Evolutionary conservation across 345 rosid species (phyloP), one percentile per base, ranked within the genome.

Genomic region (Barbarea vulgaris): DNA sequence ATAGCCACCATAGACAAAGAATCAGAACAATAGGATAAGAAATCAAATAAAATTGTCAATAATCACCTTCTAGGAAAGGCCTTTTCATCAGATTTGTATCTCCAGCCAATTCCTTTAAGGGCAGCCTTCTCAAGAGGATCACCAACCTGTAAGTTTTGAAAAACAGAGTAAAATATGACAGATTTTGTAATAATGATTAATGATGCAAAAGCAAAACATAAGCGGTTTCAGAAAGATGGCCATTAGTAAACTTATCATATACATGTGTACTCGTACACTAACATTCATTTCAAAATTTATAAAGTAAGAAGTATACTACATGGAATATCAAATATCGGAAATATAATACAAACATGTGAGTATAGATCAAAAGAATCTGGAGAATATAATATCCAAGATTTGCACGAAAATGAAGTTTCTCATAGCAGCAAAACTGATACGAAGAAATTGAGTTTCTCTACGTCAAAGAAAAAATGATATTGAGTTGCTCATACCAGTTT

Each of bases 81-180:
- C 86, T 93, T 96, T 89, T 96, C 99, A 85, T 96, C 99, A 72
- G 97, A 81, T 82, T 89, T 96, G 81, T 96, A 96, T 76, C 83
- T 96, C 99, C 99, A 96, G 81, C 89, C 99, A 73, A 96, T 93
- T 79, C 98, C 99, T 74, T 84, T 86, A 55, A 96, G 91, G 46
- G 98, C 98, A 76, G 99, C 99, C 87, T 96, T 96, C 86, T 96
- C 99, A 63, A 96, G 98, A 80, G 99, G 99, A 85, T 96, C 98
- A 22, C 99, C 99, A 71, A 96, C 96, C 93, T 90, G 73, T 42
- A n/a, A n/a, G 68, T 54, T 82, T 67, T 61, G 22, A 54, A 73
- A 73, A 41, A 31, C 12, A 59, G 28, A 53, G 30, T 64, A n/a
- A n/a, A 30, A 67, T 37, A 64, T 57, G 36, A 54, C 18, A 19